Conservation (phyloP, 2,329 filamentous ascomycete genomes). For the Periconia macrospinosa region DNA sequence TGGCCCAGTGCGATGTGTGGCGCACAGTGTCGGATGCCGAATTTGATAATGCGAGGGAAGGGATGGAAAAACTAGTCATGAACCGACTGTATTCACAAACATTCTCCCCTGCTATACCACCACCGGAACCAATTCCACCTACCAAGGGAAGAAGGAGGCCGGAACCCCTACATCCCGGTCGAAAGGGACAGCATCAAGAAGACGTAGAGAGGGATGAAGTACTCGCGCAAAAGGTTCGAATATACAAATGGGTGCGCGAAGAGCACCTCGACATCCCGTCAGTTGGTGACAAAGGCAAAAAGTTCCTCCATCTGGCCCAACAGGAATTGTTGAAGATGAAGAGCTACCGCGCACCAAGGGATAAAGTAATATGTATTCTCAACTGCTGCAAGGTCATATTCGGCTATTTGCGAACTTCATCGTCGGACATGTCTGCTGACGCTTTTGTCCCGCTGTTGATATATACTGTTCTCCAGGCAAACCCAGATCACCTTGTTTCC, state of each 20-base stretch:
- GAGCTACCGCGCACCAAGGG: constrained; percentile 91
- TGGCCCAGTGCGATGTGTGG: constrained; percentile 97
- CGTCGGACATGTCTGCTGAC: constrained; percentile 92
- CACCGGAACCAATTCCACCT: constrained; percentile 73
- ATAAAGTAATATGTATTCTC: constrained; percentile 97
- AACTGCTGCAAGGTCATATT: constrained; percentile 99
- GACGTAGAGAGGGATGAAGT: constrained; percentile 96
- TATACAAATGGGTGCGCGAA: constrained; percentile 93
- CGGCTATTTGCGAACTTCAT: constrained; percentile 86
- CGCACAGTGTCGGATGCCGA: constrained; percentile 92
- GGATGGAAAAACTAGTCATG: constrained; percentile 99
- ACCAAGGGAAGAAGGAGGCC: constrained; percentile 67
- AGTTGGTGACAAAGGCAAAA: constrained; percentile 80
- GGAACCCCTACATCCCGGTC: constrained; percentile 69
- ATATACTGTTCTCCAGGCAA: constrained; percentile 91
- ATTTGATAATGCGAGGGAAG: constrained; percentile 96
- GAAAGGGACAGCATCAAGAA: constrained; percentile 93
- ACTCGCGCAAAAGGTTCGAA: constrained; percentile 93
- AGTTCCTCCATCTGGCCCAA: constrained; percentile 86
- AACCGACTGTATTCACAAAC: constrained; percentile 94
- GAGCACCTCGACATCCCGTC: constrained; percentile 90
- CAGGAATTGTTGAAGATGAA: constrained; percentile 96
- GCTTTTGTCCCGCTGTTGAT: constrained; percentile 90
- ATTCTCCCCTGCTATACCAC: constrained; percentile 89
- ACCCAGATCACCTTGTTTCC: constrained; percentile 92